Evolutionary conservation across 495 filamentous ascomycete species (phyloP).

Genomic region (Letharia lupina): DNA sequence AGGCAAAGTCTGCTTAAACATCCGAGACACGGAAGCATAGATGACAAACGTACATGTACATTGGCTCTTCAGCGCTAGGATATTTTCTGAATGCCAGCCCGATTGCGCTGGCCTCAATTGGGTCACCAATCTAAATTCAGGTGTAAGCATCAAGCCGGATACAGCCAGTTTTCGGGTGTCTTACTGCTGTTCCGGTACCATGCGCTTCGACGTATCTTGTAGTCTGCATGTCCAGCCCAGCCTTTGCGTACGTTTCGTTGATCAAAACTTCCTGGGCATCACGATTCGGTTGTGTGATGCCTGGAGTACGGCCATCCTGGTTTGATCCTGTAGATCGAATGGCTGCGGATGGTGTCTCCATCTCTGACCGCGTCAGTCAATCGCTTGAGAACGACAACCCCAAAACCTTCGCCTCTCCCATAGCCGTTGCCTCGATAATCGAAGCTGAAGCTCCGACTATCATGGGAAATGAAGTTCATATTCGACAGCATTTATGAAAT

Average conservation of each 20-base stretch:
- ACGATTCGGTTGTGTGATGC: slow-evolving; percentile 35
- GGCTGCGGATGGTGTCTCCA: slow-evolving; percentile 41
- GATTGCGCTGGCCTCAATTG: too few relatives aligned
- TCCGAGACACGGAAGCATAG: too few relatives aligned
- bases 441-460: slow-evolving; percentile 39
- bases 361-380: slow-evolving; percentile 41
- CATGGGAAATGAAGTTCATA: slow-evolving; percentile 38
- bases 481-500: slow-evolving; percentile 14
- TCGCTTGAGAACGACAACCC: slow-evolving; percentile 41
- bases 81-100: too few relatives aligned
- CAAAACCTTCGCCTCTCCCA: slow-evolving; percentile 40
- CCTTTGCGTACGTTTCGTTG: slow-evolving; percentile 34
- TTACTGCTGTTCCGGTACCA: slow-evolving; percentile 39
- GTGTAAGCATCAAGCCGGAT: too few relatives aligned
- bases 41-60: too few relatives aligned
- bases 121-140: too few relatives aligned
- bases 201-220: slow-evolving; percentile 44
- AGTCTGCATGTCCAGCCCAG: slow-evolving; percentile 28
- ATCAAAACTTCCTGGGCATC: slow-evolving; percentile 33
- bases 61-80: too few relatives aligned
- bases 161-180: too few relatives aligned
- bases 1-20: too few relatives aligned
- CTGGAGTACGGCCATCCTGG: slow-evolving; percentile 45
- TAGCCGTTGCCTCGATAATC: slow-evolving; percentile 43
- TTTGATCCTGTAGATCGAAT: slow-evolving; percentile 30